Evolutionary conservation across 2,329 filamentous ascomycete species (phyloP), one percentile per base, ranked within the genome.

Genomic region (Venturia asperata): DNA sequence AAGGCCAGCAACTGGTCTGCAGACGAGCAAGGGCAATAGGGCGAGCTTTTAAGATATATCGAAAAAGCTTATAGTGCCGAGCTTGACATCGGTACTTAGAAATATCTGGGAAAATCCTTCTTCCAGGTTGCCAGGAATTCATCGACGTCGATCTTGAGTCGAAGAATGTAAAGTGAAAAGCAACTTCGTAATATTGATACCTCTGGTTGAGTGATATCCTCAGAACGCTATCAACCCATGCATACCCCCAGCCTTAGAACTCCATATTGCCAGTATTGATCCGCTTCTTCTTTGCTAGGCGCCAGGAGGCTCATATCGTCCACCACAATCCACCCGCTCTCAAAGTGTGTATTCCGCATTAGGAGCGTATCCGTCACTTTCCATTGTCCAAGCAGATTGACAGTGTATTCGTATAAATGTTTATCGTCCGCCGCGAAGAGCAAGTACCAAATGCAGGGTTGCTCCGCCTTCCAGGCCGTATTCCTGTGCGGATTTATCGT

Each of bases 361-460:
- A 30, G 24, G 47, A 27, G 9, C n/a, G 21, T 47, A n/a, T 27
- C 47, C 21, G 6, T 52, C 21, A 1, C n/a, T 47, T 47, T 47
- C 45, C 21, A 47, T 10, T 9, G 45, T n/a, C 45, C 45, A 47
- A 47, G 45, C 19, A 52, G 47, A 19, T 45, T n/a, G 7, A 45
- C 17, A 52, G 21, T 52, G 47, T 58, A 15, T 37, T 58, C n/a
- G 30, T n/a, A 27, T n/a, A 37, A 2, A n/a, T 34, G 27, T 58
- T 63, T n/a, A 63, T 58, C 61, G 15, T 27, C 93, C 93, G 65
- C 94, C 94, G 75, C 94, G 86, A 67, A 99, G 87, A 55, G 94
- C 95, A 70, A 99, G 87, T 63, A 99, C 94, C 74, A 99, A 82
- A 83, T 99, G 94, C 71, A 99, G 83, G 43, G 93, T 99, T 68